Evolutionary conservation across 768 basidiomycete genomes (phyloP).

Genomic region (Leccinum variicolor): DNA sequence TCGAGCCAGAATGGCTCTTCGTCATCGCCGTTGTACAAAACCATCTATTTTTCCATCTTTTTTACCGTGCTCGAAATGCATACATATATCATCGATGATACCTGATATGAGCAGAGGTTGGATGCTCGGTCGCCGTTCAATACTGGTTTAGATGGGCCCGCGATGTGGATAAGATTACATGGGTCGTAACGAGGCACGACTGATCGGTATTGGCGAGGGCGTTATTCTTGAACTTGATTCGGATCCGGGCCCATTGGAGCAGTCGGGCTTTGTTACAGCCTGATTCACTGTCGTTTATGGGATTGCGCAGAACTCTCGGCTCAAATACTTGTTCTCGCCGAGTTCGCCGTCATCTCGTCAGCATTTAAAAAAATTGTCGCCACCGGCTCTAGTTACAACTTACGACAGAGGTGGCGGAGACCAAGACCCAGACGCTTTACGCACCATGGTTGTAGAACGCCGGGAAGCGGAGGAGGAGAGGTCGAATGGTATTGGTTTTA

Average conservation of each 20-base stretch:
- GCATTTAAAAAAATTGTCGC: not conserved
- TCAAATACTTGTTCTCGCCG: not conserved
- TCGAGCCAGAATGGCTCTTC: not conserved
- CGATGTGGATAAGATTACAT: not conserved
- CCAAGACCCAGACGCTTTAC: not conserved
- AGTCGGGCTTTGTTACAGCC: too few species aligned
- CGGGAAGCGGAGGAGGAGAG: not conserved
- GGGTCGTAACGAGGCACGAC: not conserved
- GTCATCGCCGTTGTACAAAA: not conserved
- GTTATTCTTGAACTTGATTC: not conserved
- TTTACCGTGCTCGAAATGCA: not conserved
- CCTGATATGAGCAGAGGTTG: not conserved
- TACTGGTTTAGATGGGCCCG: not conserved
- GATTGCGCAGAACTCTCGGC: not conserved
- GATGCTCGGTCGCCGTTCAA: not conserved
- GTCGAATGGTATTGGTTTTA: not conserved
- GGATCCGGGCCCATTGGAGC: too few species aligned
- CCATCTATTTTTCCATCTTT: not conserved
- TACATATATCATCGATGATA: too few species aligned
- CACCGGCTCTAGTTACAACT: not conserved
- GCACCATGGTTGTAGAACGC: constrained; percentile 1
- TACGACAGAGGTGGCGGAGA: not conserved
- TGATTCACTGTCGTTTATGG: not conserved
- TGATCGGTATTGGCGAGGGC: not conserved
- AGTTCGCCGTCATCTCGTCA: not conserved